These are phyloP conservation scores for Apiospora marii DNA, from an alignment of 2,329 filamentous ascomycete species.

Conservation along the genomic window DNA sequence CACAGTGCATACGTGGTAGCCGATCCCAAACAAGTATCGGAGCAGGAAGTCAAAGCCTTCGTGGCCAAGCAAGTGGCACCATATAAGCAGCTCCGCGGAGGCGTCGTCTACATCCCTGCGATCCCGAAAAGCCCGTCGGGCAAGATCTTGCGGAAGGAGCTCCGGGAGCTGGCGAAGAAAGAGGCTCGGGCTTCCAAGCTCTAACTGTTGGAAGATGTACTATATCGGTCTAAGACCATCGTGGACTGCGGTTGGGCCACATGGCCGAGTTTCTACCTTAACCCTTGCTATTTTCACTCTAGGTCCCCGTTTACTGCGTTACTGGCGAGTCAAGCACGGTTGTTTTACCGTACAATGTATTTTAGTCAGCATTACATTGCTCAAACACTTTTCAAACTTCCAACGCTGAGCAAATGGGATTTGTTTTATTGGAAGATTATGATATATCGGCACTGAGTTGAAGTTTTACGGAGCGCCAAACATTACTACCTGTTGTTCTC, in stretches of 20 bases:
- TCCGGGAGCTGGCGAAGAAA: constrained; percentile 41
- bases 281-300: not conserved
- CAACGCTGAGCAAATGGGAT: not conserved
- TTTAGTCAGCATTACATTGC: not conserved
- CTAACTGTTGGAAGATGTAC: constrained; percentile 12
- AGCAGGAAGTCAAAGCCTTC: constrained; percentile 35
- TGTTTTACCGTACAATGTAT: not conserved
- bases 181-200: constrained; percentile 34
- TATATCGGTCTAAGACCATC: not conserved
- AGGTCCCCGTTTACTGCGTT: not conserved
- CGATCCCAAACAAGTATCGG: constrained; percentile 34
- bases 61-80: constrained; percentile 38
- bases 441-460: not conserved
- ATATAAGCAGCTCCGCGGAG: constrained; percentile 46
- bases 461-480: not conserved
- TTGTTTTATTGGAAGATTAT: not conserved
- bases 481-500: constrained; percentile 25
- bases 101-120: constrained; percentile 43
- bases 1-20: constrained; percentile 39
- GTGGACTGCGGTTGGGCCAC: too few species aligned
- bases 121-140: constrained; percentile 48
- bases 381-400: not conserved
- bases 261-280: rapidly evolving
- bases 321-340: not conserved
- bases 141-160: constrained; percentile 45